These are phyloP conservation scores for Neurospora sp. DNA, from an alignment of 2,329 filamentous ascomycete genomes.

Conservation along the genomic window DNA sequence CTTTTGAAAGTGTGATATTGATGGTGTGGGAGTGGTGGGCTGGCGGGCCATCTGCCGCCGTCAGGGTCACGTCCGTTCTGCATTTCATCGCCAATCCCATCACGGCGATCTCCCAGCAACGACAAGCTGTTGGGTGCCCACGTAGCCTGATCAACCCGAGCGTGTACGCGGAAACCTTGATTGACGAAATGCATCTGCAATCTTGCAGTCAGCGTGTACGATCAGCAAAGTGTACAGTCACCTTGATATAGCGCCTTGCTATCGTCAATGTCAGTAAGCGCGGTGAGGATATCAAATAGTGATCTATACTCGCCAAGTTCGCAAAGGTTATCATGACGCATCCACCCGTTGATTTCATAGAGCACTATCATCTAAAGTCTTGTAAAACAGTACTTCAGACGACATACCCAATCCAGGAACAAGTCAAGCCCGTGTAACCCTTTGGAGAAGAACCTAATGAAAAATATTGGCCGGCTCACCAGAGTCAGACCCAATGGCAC, in stretches of 20 bases:
- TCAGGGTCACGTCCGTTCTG: background rate
- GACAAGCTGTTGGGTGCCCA: slow-evolving; percentile 28
- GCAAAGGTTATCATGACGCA: background rate
- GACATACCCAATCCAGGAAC: background rate
- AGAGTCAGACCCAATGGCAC: background rate
- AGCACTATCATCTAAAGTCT: background rate
- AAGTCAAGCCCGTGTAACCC: background rate
- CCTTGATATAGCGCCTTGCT: background rate
- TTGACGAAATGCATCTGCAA: background rate
- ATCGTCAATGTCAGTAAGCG: background rate
- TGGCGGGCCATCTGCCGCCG: background rate
- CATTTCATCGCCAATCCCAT: background rate
- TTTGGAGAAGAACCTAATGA: background rate
- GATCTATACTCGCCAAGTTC: background rate
- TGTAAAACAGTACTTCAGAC: background rate
- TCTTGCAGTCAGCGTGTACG: background rate
- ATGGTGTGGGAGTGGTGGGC: background rate
- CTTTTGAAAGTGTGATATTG: background rate
- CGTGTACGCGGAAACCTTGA: background rate
- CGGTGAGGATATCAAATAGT: background rate
- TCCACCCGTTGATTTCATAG: background rate
- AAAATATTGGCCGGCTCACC: background rate
- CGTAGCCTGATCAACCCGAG: slow-evolving; percentile 21
- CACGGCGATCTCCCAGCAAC: slow-evolving; percentile 16
- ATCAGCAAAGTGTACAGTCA: background rate